Base-by-base conservation (phyloP, 2,329 filamentous ascomycete genomes). In the Talaromyces pinophilus region DNA sequence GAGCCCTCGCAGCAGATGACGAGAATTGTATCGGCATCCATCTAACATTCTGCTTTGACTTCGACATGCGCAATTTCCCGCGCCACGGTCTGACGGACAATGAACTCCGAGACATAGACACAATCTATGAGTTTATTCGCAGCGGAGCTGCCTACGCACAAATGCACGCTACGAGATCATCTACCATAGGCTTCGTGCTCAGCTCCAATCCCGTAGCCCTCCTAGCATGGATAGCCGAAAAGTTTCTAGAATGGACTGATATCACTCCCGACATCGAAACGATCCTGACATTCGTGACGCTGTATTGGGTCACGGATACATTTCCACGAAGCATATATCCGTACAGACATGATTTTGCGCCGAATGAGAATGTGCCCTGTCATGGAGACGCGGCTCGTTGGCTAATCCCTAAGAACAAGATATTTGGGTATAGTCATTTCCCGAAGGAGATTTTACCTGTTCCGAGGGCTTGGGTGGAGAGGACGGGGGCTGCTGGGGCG, bases 11-110 rank as follows among this genome's bases (percentile, higher is more conserved):
- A 3, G 77, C 74, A 0, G 74, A 72, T 0, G 80, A 81, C 54
- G 71, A 79, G 0, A 78, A 80, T 46, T 86, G 84, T 73, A 84
- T 82, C 71, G 84, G 79, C 86, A 80, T 74, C 3, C 62, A 64
- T 64, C 62, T 64, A 25, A 64, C 40, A 8, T 64, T 64, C 40
- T 64, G 62, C 30, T 64, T 64, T 11, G 62, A 64, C 19, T n/a
- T 35, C 7, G 40, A 38, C 28, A 64, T 64, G 62, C 40, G 40
- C 22, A 25, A 33, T 35, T 59, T 64, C 6, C 30, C 62, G 7
- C 62, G 62, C 7, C 28, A 64, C 6, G 44, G 19, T 17, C 44
- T 65, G 46, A 40, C 48, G 2, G 25, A 25, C 11, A n/a, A 50
- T 4, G 54, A 54, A 30, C 55, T 54, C 3, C 30, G 25, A 3